phyloP scores from a whole-genome alignment of 176 grass and related monocot species.

The Puya raimondii region DNA sequence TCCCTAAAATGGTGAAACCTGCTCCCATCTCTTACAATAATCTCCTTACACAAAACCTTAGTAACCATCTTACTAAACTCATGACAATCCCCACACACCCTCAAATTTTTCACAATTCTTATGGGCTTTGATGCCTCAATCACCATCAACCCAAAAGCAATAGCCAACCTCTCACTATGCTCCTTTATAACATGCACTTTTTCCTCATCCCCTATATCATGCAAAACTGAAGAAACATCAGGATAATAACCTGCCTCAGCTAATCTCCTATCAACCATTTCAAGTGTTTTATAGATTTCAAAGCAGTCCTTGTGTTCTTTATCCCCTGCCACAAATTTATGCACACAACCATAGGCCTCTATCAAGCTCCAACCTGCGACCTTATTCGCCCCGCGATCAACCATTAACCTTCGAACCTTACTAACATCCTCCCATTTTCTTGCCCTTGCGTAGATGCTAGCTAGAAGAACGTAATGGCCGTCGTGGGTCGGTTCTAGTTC shows the following conservation, averaged over 20 bases:
- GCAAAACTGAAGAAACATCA: conserved; percentile 58
- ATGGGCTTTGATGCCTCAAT: conserved; percentile 34
- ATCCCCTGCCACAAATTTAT: conserved; percentile 60
- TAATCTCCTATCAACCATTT: conserved; percentile 45
- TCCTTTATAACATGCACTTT: conserved; percentile 55
- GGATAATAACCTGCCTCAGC: conserved; percentile 51
- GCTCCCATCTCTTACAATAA: conserved; percentile 61
- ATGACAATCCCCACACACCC: conserved; percentile 67
- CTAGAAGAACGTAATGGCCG: conserved; percentile 61
- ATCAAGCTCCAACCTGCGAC: conserved; percentile 68
- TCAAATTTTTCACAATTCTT: conserved; percentile 66
- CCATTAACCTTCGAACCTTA: conserved; percentile 55
- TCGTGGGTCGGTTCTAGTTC: conserved; percentile 52
- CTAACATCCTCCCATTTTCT: conserved; percentile 64
- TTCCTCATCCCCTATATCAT: conserved; percentile 69
- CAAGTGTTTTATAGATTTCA: conserved; percentile 47
- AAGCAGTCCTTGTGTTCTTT: conserved; percentile 43
- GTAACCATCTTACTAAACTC: conserved; percentile 71
- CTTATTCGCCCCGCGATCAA: conserved; percentile 42
- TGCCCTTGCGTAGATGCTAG: conserved; percentile 47
- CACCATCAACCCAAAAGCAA: conserved; percentile 61
- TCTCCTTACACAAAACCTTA: conserved; percentile 52
- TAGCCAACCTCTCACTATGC: conserved; percentile 63
- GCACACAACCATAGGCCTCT: conserved; percentile 46
- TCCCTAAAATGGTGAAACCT: conserved; percentile 71